These are phyloP conservation scores for Curvularia eragrostidis DNA, from an alignment of 2,329 filamentous ascomycete species.

Conservation along the genomic window DNA sequence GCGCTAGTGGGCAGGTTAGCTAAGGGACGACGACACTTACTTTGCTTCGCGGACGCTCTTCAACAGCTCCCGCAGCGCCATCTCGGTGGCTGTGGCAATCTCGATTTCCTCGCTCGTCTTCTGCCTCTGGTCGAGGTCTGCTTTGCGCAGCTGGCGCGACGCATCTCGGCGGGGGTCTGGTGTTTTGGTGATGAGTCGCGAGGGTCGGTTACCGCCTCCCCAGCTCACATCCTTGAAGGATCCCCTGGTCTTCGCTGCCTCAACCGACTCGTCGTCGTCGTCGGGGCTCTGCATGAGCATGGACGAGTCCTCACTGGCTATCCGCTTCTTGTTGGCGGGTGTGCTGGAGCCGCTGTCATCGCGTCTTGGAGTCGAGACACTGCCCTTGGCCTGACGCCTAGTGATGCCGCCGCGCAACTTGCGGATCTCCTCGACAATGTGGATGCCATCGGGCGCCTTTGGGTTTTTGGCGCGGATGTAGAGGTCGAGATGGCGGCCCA, in stretches of 20 bases:
- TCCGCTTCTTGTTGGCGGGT: constrained; percentile 30
- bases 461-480: constrained; percentile 95
- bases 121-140: constrained; percentile 68
- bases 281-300: constrained; percentile 35
- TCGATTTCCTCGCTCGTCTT: constrained; percentile 74
- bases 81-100: constrained; percentile 80
- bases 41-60: constrained; percentile 83
- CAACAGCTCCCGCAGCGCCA: constrained; percentile 83
- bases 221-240: constrained; percentile 70
- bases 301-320: constrained; percentile 37
- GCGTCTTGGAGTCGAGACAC: constrained; percentile 57
- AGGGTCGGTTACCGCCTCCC: constrained; percentile 77
- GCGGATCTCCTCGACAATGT: constrained; percentile 87
- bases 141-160: constrained; percentile 55
- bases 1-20: not conserved
- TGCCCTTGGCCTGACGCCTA: constrained; percentile 77
- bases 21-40: constrained; percentile 56
- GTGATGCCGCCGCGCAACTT: constrained; percentile 86
- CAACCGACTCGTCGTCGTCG: constrained; percentile 27
- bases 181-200: constrained; percentile 55
- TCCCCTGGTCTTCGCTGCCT: constrained; percentile 44
- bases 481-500: constrained; percentile 91
- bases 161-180: constrained; percentile 48
- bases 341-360: constrained; percentile 52
- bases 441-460: constrained; percentile 82